Conservation (phyloP, 768 basidiomycete species). For the Cystobasidium tubakii region DNA sequence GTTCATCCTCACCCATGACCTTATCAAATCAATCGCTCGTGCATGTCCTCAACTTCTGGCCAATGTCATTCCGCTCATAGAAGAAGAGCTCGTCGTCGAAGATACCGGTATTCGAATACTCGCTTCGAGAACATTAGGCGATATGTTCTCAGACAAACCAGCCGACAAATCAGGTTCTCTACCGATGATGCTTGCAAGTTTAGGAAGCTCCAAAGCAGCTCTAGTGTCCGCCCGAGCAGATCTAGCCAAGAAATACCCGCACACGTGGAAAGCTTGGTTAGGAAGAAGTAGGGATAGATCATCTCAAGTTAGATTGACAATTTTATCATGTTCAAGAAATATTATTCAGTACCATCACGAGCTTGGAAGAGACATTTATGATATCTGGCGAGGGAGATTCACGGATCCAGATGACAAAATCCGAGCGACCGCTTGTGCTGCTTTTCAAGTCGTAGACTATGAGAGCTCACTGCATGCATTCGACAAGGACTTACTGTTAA, state of each 20-base stretch:
- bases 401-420: constrained; percentile 87
- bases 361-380: constrained; percentile 64
- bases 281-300: constrained; percentile 70
- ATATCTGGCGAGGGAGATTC: constrained; percentile 65
- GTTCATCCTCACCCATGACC: constrained; percentile 69
- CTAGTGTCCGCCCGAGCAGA: constrained; percentile 51
- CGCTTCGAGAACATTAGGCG: constrained; percentile 78
- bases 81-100: constrained; percentile 78
- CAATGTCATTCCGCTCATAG: constrained; percentile 86
- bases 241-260: constrained; percentile 69
- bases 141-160: constrained; percentile 71
- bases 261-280: constrained; percentile 80
- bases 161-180: constrained; percentile 35
- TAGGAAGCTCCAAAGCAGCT: neutral
- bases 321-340: constrained; percentile 64
- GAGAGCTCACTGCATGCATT: constrained; percentile 83
- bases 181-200: constrained; percentile 38
- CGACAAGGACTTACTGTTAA: constrained; percentile 58
- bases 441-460: constrained; percentile 78
- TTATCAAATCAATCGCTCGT: constrained; percentile 73
- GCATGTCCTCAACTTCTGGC: constrained; percentile 74
- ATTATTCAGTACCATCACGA: constrained; percentile 65
- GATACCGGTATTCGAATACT: constrained; percentile 62
- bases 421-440: constrained; percentile 71
- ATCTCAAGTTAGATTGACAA: constrained; percentile 64